Conservation (phyloP, 192 early-diverging fungal species). For the Physocladia obscura region DNA sequence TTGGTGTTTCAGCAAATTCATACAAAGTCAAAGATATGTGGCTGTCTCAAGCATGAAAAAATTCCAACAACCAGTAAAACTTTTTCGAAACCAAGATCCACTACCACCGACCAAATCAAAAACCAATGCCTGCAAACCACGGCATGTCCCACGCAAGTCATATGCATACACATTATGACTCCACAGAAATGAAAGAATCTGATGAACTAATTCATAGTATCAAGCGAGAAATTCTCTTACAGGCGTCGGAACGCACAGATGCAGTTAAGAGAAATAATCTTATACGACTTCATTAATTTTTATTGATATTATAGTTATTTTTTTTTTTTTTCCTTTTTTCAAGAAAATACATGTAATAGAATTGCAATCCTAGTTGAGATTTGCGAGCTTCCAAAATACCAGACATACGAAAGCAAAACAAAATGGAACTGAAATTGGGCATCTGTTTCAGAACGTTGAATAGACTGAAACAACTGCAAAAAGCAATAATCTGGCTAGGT, state of each 20-base stretch:
- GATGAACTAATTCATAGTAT: slow-evolving; percentile 54
- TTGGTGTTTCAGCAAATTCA: no score
- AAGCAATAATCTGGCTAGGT: background rate
- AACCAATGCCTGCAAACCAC: no score
- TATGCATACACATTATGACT: background rate
- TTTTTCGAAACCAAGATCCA: no score
- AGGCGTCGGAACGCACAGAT: slow-evolving; percentile 52
- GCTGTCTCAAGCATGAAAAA: no score
- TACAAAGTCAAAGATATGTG: no score
- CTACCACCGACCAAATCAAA: no score
- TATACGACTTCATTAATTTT: no score
- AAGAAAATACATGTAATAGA: slow-evolving; percentile 55
- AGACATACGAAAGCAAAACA: slow-evolving; percentile 37
- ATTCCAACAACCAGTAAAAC: no score
- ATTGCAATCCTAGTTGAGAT: slow-evolving; percentile 53
- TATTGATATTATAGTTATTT: no score
- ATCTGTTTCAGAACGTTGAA: slow-evolving; percentile 57
- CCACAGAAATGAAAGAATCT: slow-evolving; percentile 59
- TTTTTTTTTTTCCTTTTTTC: background rate
- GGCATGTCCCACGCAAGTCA: background rate
- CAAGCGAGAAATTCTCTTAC: slow-evolving; percentile 44
- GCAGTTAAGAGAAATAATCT: no score
- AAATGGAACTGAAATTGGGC: slow-evolving; percentile 44
- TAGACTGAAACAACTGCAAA: slow-evolving; percentile 58
- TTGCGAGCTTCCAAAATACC: slow-evolving; percentile 36